Base-by-base conservation (phyloP, 2,329 filamentous ascomycete genomes). In the Sordariomycetes sp. region DNA sequence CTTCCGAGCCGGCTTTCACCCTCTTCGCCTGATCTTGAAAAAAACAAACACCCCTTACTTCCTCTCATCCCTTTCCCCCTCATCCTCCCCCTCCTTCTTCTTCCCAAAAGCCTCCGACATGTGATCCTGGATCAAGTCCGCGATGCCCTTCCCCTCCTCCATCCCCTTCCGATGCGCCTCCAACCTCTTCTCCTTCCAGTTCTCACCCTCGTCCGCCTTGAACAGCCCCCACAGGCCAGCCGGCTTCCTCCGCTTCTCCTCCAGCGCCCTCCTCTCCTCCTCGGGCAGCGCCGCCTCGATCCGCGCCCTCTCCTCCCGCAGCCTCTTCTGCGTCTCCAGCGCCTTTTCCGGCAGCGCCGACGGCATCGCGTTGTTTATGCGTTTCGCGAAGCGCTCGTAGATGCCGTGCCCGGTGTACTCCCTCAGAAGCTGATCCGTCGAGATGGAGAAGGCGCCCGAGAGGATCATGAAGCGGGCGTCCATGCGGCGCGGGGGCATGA, bases 261-360 rank as follows among this genome's bases (percentile, higher is more conserved):
- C 61, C 61, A 63, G 59, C 59, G 52, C 32, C 56, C 65, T 66
- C 63, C 71, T 66, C 58, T 69, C 64, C 39, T 66, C 65, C 25
- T 65, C 64, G 24, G 62, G 57, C 58, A 66, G 62, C 45, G 65
- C 65, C 10, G 68, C 68, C 62, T 71, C 68, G 25, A 68, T 65
- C 60, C 64, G 57, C 66, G 70, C 70, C 57, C 67, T 67, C 64
- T 80, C 77, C 59, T 75, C 74, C 56, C 70, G 71, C 54, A 81
- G 68, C 53, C 76, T 67, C 62, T 67, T 67, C 67, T 75, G 75
- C 24, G 72, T 78, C 63, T 70, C 69, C 65, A 67, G 68, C 22
- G 79, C 78, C 56, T 72, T 72, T 62, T 86, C 82, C 50, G 79
- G 81, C 17, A 86, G 79, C 56, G 77, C 74, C 53, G 72, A 75